Evolutionary conservation across 495 filamentous ascomycete species (phyloP), one percentile per base, ranked within the genome.

Genomic region (Talaromyces liani): DNA sequence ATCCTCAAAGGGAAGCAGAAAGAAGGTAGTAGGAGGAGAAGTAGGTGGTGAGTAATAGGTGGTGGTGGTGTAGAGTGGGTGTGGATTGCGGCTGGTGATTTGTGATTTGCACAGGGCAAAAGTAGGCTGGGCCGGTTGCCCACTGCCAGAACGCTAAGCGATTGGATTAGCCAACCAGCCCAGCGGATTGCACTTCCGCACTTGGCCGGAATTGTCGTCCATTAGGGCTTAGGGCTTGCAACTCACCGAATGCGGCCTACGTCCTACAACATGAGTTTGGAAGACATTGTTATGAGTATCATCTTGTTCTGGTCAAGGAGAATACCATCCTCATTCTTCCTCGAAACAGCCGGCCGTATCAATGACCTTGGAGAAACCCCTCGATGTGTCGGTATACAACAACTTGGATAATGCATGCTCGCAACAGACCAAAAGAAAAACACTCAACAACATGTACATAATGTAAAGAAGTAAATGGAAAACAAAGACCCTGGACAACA

Each of bases 1-100:
- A 58, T 58, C 56, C 56, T 58, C 56, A 36, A 58, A 58, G 56
- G 58, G 51, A 64, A 60, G 34, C 18, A 41, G 34, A 65, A 67
- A 41, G 63, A 59, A 25, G 33, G 34, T 56, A 39, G 25, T 2
- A 54, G 5, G 25, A 60, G 39, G 59, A 25, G 51, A 55, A 31
- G 61, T 47, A 27, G 29, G 22, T 18, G n/a, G n/a, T n/a, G n/a
- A 57, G 34, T 33, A 59, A 16, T 33, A 54, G 60, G 24, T n/a
- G 41, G 22, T 51, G 60, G 31, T 24, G 14, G 58, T 36, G 29
- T 29, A 36, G 34, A 24, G 58, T 39, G 58, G 58, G 16, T 29
- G n/a, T 61, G 27, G 59, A 31, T 61, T 29, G 39, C n/a, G 36
- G 20, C 18, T 5, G 60, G 25, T 47, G 39, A 41, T 51, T 47